phyloP scores from a whole-genome alignment of 495 filamentous ascomycete species.

The Penicillium egyptiacum region DNA sequence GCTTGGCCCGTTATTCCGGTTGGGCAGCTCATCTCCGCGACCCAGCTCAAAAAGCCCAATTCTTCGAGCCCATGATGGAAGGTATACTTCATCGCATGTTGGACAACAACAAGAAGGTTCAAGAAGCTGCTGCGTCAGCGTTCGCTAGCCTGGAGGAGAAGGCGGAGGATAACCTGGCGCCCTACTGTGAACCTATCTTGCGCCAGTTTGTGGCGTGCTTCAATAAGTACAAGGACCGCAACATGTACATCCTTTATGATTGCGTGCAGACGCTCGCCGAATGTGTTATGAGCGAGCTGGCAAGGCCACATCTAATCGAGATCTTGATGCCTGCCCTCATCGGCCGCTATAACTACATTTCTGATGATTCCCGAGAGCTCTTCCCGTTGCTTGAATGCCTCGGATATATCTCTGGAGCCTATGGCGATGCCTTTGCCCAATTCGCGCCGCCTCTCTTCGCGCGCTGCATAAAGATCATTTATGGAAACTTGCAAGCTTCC shows the following conservation, averaged over 20 bases:
- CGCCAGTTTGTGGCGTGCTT: conserved; percentile 92
- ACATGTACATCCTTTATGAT: conserved; percentile 99
- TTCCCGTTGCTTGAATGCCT: conserved; percentile 94
- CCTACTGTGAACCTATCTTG: conserved; percentile 87
- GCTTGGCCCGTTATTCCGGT: conserved; percentile 85
- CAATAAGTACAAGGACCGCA: conserved; percentile 91
- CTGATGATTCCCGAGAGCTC: conserved; percentile 87
- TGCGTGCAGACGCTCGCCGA: conserved; percentile 97
- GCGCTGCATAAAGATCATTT: conserved; percentile 87
- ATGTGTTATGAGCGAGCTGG: conserved; percentile 76
- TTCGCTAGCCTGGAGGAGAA: conserved; percentile 97
- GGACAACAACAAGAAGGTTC: conserved; percentile 95
- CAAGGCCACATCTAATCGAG: conserved; percentile 72
- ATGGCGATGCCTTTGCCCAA: conserved; percentile 77
- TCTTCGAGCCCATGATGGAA: conserved; percentile 97
- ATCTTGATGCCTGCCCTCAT: conserved; percentile 95
- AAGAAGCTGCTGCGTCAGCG: conserved; percentile 93
- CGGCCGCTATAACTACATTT: conserved; percentile 80
- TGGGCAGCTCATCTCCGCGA: conserved; percentile 83
- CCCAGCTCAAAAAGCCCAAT: conserved; percentile 64
- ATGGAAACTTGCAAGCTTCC: conserved; percentile 80
- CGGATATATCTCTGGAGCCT: conserved; percentile 87
- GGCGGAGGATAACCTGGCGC: conserved; percentile 72
- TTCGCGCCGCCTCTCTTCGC: conserved; percentile 82
- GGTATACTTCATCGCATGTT: conserved; percentile 93